phyloP scores from a whole-genome alignment of 805 yeast genomes.

The Cyberlindnera nakhonratchasimensis region DNA sequence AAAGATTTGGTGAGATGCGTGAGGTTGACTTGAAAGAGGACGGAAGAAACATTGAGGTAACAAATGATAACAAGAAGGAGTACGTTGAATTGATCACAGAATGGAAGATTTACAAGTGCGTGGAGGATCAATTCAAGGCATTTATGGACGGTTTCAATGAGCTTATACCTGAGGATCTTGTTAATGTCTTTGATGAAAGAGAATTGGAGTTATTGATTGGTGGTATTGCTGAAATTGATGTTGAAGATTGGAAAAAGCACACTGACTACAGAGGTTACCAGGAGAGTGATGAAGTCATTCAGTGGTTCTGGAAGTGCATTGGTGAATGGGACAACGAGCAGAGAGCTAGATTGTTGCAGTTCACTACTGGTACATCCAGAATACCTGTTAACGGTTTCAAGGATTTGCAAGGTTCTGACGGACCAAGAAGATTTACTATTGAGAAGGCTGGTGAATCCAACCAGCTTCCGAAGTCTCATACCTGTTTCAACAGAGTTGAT shows the following conservation, averaged over 20 bases:
- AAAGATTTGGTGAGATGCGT: slow-evolving; percentile 89
- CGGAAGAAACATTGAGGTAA: slow-evolving; percentile 87
- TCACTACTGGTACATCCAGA: slow-evolving; percentile 98
- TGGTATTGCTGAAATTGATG: slow-evolving; percentile 96
- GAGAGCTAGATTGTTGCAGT: slow-evolving; percentile 90
- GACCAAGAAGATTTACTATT: slow-evolving; percentile 97
- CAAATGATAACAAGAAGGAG: slow-evolving; percentile 92
- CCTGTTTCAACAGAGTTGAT: slow-evolving; percentile 98
- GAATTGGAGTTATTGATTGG: slow-evolving; percentile 95
- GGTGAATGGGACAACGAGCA: slow-evolving; percentile 95
- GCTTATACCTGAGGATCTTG: slow-evolving; percentile 93
- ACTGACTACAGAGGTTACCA: slow-evolving; percentile 98
- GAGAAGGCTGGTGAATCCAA: slow-evolving; percentile 95
- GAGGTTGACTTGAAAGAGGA: slow-evolving; percentile 86
- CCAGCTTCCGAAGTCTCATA: slow-evolving; percentile 94
- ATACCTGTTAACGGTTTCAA: slow-evolving; percentile 99
- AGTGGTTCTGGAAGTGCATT: slow-evolving; percentile 98
- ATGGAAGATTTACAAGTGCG: slow-evolving; percentile 92
- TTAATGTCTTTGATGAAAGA: slow-evolving; percentile 95
- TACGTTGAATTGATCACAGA: slow-evolving; percentile 93
- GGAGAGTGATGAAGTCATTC: slow-evolving; percentile 92
- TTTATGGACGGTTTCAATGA: slow-evolving; percentile 97
- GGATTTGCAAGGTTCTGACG: slow-evolving; percentile 98
- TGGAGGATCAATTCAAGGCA: slow-evolving; percentile 93
- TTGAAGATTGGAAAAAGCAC: slow-evolving; percentile 98